Percentiles rank a stretch among this genome's conserved stretches.
phyloP scores from a whole-genome alignment of 768 basidiomycete genomes.

The Hebeloma cylindrosporum region DNA sequence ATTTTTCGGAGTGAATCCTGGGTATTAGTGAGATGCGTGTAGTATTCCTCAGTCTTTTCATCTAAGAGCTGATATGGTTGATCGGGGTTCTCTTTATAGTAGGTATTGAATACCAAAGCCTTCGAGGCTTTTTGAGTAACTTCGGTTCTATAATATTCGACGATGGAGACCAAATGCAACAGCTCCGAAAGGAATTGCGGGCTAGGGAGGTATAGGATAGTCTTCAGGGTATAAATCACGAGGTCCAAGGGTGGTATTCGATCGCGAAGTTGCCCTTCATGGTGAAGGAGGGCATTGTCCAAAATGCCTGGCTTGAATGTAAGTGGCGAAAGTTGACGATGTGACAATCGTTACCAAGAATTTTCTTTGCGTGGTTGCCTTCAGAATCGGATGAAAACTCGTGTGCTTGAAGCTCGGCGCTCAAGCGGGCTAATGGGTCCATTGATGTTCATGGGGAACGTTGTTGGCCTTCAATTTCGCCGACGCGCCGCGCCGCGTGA shows the following conservation, averaged over 20 bases:
- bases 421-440: conserved; percentile 7
- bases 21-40: conserved; percentile 17
- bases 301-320: conserved; percentile 5
- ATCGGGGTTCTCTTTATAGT: conserved; percentile 20
- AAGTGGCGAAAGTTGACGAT: neutral
- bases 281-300: conserved; percentile 4
- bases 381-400: conserved; percentile 8
- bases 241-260: conserved; percentile 29
- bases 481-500: too few species aligned
- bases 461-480: too few species aligned
- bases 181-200: conserved; percentile 31
- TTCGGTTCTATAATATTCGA: conserved; percentile 36
- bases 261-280: conserved; percentile 11
- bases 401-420: conserved; percentile 4
- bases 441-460: neutral
- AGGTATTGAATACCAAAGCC: conserved; percentile 29
- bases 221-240: conserved; percentile 31
- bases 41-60: conserved; percentile 20
- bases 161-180: conserved; percentile 35
- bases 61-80: conserved; percentile 6
- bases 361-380: conserved; percentile 3
- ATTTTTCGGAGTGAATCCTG: conserved; percentile 26
- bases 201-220: conserved; percentile 29
- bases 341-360: conserved; percentile 8
- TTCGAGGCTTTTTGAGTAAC: conserved; percentile 25